Base-by-base conservation (phyloP, 108 stramenopile species). In the Aureococcus anophagefferens region DNA sequence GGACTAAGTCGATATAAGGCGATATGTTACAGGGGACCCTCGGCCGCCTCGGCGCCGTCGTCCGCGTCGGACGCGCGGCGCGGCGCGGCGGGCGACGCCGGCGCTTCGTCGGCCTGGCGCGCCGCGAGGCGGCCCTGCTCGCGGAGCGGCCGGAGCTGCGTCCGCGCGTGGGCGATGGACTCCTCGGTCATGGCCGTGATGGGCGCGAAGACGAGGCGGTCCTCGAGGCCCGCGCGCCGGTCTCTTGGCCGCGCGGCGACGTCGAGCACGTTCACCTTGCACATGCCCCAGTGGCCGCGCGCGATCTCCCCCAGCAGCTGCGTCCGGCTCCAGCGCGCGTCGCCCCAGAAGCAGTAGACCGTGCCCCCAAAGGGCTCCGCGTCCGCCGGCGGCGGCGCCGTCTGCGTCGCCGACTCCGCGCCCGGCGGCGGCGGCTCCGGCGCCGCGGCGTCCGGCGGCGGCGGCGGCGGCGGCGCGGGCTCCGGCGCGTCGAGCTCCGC, bases 291-390 rank as follows among this genome's bases (percentile, higher is more conserved):
- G 36, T 77, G 77, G 5, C 77, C 77, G 5, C 72, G 33, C 29
- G 67, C 67, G 62, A 73, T 77, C 71, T 77, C 77, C 13, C 77
- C 77, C 32, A 77, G 72, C 5, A 77, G 51, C 67, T 77, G 77
- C 0, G 77, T 46, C 40, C 77, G 62, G 16, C 65, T 46, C 77
- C 77, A 77, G 31, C 77, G 33, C 9, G 77, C 77, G 30, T 77
- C 72, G n/a, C 77, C 77, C 51, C 72, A 77, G 31, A 77, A 77
- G 59, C 30, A 40, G 31, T 68, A 28, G 28, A 77, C 72, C 16
- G 34, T 65, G 30, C 72, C 77, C 33, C 30, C 25, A 1, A 4
- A 1, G 0, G 51, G 51, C 21, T 18, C 3, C 51, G 51, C 51
- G 51, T 16, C 51, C 51, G 51, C 5, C 5, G 40, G 5, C 9